These are phyloP conservation scores for Debaryomyces prosopidis DNA, from an alignment of 805 yeast species.

Conservation along the genomic window DNA sequence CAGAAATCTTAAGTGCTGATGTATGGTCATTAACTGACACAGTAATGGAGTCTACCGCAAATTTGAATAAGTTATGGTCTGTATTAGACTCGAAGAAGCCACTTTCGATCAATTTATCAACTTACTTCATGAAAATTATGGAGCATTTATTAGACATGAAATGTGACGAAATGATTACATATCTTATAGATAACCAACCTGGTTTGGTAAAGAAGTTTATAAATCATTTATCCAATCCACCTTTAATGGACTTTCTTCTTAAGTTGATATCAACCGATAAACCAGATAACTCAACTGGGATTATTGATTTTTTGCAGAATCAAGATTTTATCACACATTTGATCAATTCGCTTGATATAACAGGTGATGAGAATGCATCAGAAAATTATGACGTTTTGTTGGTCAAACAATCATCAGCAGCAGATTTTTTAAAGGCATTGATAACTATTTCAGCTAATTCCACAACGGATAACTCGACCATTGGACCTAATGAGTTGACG, in stretches of 20 bases:
- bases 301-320: conserved; percentile 43
- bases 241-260: conserved; percentile 46
- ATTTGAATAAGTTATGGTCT: conserved; percentile 76
- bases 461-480: conserved; percentile 45
- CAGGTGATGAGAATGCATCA: conserved; percentile 9
- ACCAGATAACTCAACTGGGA: conserved; percentile 48
- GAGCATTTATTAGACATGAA: conserved; percentile 58
- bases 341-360: conserved; percentile 32
- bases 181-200: conserved; percentile 44
- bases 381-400: conserved; percentile 18
- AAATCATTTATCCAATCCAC: conserved; percentile 46
- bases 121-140: conserved; percentile 88
- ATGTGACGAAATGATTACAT: conserved; percentile 48
- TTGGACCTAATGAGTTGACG: conserved; percentile 49
- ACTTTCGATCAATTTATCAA: conserved; percentile 72
- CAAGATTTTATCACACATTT: conserved; percentile 38
- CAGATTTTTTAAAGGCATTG: conserved; percentile 45
- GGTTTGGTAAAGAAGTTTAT: conserved; percentile 41
- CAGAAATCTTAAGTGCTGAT: conserved; percentile 87
- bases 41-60: conserved; percentile 69
- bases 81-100: conserved; percentile 69
- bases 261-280: conserved; percentile 47
- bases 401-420: conserved; percentile 42
- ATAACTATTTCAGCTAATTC: conserved; percentile 48
- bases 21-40: conserved; percentile 93